Evolutionary conservation across 1,284 basidiomycete genomes (phyloP), one percentile per base, ranked within the genome.

Genomic region (Kwoniella shivajii): DNA sequence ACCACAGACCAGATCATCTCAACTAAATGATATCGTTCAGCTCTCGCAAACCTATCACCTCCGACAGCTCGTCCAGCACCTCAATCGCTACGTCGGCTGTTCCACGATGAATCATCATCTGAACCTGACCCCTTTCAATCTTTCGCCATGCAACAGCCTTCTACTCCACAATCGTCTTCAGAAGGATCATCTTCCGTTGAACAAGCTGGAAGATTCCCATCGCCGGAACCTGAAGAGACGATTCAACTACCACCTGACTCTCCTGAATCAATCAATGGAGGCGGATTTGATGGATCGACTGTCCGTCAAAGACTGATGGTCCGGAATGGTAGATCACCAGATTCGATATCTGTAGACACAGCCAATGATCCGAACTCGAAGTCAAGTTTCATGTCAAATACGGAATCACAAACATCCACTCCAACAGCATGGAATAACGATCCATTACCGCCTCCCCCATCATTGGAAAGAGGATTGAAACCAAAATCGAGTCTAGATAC

Each of bases 61-160:
- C 55, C 65, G 6, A 68, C 65, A n/a, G 54, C 65, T 24, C 61
- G 63, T 9, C 66, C 67, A 3, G 74, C 77, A 1, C 78, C 78
- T 5, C 74, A 77, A 48, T 77, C 75, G 0, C 59, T 79, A 1
- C 72, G 77, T 0, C 69, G 75, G 0, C 65, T 79, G 0, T 79
- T 79, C 64, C 76, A 78, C 47, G 73, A 76, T 56, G 76, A 75
- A n/a, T 48, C 67, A 27, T 71, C 72, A 1, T 50, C 63, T 14
- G 69, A 71, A 26, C 65, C 73, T 1, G 74, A 77, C 50, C 74
- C 74, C 11, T 77, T 77, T 64, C 66, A 71, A 55, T 72, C 73
- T 2, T 74, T 74, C 51, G 64, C 71, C 0, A 62, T 65, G 49
- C 70, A 71, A 54, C 67, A 70, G 56, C 67, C 69, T 16, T 26